Conservation (phyloP, 2,329 filamentous ascomycete species). For the Monilinia fructigena region DNA sequence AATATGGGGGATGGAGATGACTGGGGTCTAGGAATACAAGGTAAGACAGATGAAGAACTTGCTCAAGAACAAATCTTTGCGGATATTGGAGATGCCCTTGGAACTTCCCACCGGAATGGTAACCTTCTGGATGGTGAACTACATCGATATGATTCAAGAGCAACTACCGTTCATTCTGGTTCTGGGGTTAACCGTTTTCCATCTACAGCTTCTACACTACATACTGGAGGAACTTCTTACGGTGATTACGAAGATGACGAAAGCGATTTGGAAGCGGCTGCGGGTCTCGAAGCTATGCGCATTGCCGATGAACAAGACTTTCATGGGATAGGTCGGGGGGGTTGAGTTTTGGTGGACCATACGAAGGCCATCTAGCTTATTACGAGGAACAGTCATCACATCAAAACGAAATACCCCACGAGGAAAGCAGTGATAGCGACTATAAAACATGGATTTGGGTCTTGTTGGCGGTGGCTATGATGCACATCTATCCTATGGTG, state of each 20-base stretch:
- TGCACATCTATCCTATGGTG: constrained; percentile 59
- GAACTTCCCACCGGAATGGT: constrained; percentile 44
- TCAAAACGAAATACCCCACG: constrained; percentile 38
- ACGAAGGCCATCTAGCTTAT: constrained; percentile 41
- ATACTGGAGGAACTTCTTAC: constrained; percentile 36
- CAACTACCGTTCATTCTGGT: constrained; percentile 47
- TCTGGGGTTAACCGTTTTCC: constrained; percentile 50
- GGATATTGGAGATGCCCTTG: constrained; percentile 41
- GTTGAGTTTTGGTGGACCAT: constrained; percentile 48
- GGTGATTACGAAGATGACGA: constrained; percentile 65
- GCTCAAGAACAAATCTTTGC: constrained; percentile 41
- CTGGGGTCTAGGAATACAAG: constrained; percentile 30
- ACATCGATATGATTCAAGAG: constrained; percentile 52
- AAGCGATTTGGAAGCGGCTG: constrained; percentile 83
- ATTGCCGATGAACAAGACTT: constrained; percentile 79
- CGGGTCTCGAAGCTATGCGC: constrained; percentile 78
- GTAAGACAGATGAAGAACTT: constrained; percentile 33
- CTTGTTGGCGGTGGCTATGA: constrained; percentile 72
- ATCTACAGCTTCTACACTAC: constrained; percentile 50
- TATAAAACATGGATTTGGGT: constrained; percentile 71
- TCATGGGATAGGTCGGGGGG: constrained; percentile 55
- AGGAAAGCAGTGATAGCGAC: constrained; percentile 66
- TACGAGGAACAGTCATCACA: constrained; percentile 47
- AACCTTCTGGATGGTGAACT: constrained; percentile 50
- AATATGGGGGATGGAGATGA: constrained; percentile 34